Percentiles rank a stretch among this genome's conserved stretches.
Evolutionary conservation across 164 flowering plant genomes (phyloP).

Genomic region (Litsea cubeba): DNA sequence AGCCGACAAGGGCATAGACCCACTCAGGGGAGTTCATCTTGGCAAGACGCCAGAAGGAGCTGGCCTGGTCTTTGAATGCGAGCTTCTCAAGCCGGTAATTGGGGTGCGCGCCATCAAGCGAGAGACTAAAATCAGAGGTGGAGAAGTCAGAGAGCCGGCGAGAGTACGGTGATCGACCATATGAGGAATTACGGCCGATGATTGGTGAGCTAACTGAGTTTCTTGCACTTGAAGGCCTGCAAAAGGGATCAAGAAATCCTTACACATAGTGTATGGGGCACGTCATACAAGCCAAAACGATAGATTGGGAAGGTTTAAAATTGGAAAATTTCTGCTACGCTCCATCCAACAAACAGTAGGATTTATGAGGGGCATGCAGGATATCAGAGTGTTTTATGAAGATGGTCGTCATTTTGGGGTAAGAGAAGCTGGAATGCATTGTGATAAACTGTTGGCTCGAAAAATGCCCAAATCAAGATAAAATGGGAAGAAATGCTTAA

Average conservation of each 20-base stretch:
- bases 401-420: no score
- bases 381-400: no score
- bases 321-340: no score
- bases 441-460: no score
- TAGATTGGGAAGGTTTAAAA: no score
- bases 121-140: conserved; percentile 86
- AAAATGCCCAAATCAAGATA: no score
- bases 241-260: conserved; percentile 8
- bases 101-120: conserved; percentile 62
- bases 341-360: no score
- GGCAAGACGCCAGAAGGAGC: conserved; percentile 90
- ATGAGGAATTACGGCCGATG: conserved; percentile 85
- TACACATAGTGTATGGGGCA: neutral
- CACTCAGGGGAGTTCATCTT: conserved; percentile 98
- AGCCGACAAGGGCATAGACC: conserved; percentile 77
- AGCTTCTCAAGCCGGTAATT: conserved; percentile 73
- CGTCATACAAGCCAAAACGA: neutral
- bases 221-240: conserved; percentile 96
- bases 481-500: no score
- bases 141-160: conserved; percentile 95
- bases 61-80: conserved; percentile 90
- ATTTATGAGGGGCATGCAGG: no score
- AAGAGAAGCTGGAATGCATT: no score
- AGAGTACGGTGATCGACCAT: conserved; percentile 94
- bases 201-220: conserved; percentile 98